Evolutionary conservation across 1,284 basidiomycete species (phyloP), one percentile per base, ranked within the genome.

Genomic region (Mycosarcoma maydis): DNA sequence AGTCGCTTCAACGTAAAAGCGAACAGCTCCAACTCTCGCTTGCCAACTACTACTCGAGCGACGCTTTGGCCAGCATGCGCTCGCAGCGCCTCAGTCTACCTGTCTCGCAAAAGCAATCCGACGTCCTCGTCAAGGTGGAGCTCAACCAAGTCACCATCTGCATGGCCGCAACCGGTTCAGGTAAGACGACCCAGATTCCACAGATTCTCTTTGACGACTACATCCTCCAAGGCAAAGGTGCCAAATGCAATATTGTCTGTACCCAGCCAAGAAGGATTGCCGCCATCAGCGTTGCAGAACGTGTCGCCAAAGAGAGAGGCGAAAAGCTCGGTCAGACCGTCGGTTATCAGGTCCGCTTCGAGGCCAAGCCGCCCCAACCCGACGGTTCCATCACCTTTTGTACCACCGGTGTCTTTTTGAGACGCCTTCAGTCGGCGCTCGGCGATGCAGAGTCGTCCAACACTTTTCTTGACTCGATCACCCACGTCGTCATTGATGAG

Each of bases 151-250:
- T 97, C 54, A 92, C 91, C 1, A 90, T 98, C 64, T 89, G 91
- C 72, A 93, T 95, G 91, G 94, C 94, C 23, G 90, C 92, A 2
- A 97, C 94, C 1, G 94, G 94, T 38, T 96, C 92, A 0, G 94
- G 94, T 9, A 97, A 97, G 84, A 96, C 94, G 8, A 97, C 94
- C 0, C 94, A 98, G 81, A 88, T 97, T 33, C 94, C 94, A 3
- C 94, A 97, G 83, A 86, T 97, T 44, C 88, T 97, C 62, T 87
- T 98, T 44, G 94, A 98, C 78, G 87, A 91, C 46, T 90, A 86
- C 78, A 94, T 94, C 71, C 85, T 90, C 26, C 85, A 86, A 29
- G 90, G 89, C 24, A 85, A 91, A 59, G 94, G 94, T 14, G 89
- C 91, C 1, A 84, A 86, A 46, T 97, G 94, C 84, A 96, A 97